Base-by-base conservation (phyloP, 495 filamentous ascomycete species). In the Xylaria nigripes region DNA sequence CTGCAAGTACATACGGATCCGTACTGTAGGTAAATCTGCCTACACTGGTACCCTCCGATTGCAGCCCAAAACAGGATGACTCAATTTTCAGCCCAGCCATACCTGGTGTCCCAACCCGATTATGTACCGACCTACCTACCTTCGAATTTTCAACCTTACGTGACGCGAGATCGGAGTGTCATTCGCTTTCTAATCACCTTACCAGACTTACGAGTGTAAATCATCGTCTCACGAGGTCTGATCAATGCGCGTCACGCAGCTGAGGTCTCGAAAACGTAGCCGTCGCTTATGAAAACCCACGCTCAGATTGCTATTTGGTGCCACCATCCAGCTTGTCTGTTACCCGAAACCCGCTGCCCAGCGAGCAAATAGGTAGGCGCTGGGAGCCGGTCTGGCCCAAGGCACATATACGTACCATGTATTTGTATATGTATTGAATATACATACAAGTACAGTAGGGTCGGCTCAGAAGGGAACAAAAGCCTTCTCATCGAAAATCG, bases 31-130 rank as follows among this genome's bases (percentile, higher is more conserved):
- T n/a, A n/a, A n/a, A n/a, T n/a, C n/a, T n/a, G n/a, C n/a, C n/a
- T n/a, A n/a, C n/a, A 40, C 32, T 12, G 16, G 25, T 24, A 44
- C 30, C 22, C 25, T n/a, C 42, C 25, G 44, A 44, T 54, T 18
- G 51, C 51, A 54, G 51, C 51, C 51, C 51, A 53, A 54, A 40
- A 42, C 51, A 25, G 32, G 44, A 54, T 54, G 51, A 54, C 42
- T 54, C 51, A 54, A 54, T 44, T 38, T 27, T 38, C 44, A 29
- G 44, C 51, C 47, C 44, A 54, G 51, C 44, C 47, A 32, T 47
- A 9, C 13, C 32, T n/a, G 13, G 10, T 30, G 27, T 30, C 27
- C n/a, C 27, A 30, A 30, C 27, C 27, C 6, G 6, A 36, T 6
- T 36, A 36, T 12, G 6, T 36, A 15, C 32, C 32, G 6, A 29